Base-by-base conservation (phyloP, 1,139 yeast genomes). In the Suhomyces bolitotheri region DNA sequence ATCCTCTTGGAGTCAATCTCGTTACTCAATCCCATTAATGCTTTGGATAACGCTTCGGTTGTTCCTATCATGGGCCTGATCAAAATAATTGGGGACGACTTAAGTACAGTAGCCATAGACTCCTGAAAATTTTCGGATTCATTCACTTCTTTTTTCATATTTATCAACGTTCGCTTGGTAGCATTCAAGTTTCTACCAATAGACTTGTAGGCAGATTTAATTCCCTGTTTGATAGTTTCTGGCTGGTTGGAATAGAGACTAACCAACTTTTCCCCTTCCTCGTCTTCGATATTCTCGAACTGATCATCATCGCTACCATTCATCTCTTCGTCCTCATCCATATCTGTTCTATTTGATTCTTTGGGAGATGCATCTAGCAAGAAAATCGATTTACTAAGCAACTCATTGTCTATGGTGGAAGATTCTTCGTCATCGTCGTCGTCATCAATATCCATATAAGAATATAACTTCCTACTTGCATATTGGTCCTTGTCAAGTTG, bases 231-330 rank as follows among this genome's bases (percentile, higher is more conserved):
- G 20, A 86, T 62, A 36, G 74, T 77, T 13, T 64, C 66, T 0
- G 97, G 97, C 54, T 87, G 97, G 54, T 88, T 79, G 1, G 96
- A 88, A 58, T 89, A 89, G 22, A 85, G 68, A 61, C 96, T 86
- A 5, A 84, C 72, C 17, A 76, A 60, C 46, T 73, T 77, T 9
- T 70, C 75, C 7, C 20, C 14, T 44, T 10, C 55, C 9, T 43
- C 49, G 8, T 51, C 56, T 1, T 49, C 53, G 8, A 44, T 52
- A n/a, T 49, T 49, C 2, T 52, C 58, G 10, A 45, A 49, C 3
- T 53, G 52, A 13, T 46, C 47, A 24, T 53, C 60, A 31, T 55
- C 53, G 6, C 12, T 12, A 9, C 7, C 10, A 10, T n/a, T 22
- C 4, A 41, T 51, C 2, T 60, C 63, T 7, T 60, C 63, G 17